Evolutionary conservation across 2,329 filamentous ascomycete species (phyloP).

Genomic region (Annulohypoxylon truncatum): DNA sequence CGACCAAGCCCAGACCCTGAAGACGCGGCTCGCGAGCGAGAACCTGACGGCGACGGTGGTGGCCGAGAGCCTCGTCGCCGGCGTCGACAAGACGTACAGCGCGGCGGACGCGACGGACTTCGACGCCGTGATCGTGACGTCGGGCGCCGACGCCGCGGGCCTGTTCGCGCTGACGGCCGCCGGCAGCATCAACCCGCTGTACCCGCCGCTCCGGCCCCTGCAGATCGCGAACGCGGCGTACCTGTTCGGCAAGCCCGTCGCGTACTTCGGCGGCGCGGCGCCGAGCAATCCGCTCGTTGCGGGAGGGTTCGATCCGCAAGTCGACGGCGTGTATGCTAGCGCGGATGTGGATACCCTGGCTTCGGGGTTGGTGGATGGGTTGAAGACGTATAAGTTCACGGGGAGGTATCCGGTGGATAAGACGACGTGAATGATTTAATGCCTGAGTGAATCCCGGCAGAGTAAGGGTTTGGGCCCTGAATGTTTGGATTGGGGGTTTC

Average conservation of each 20-base stretch:
- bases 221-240: slow-evolving; percentile 73
- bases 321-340: slow-evolving; percentile 57
- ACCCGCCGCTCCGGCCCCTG: slow-evolving; percentile 70
- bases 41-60: slow-evolving; percentile 71
- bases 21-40: slow-evolving; percentile 58
- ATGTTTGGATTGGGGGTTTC: background rate
- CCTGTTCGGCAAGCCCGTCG: slow-evolving; percentile 77
- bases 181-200: slow-evolving; percentile 59
- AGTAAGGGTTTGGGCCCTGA: background rate
- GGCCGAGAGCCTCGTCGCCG: slow-evolving; percentile 65
- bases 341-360: slow-evolving; percentile 55
- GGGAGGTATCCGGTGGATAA: slow-evolving; percentile 71
- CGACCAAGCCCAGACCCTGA: slow-evolving; percentile 62
- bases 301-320: slow-evolving; percentile 57
- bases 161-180: slow-evolving; percentile 60
- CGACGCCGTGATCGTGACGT: slow-evolving; percentile 70
- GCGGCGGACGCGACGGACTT: slow-evolving; percentile 71
- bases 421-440: background rate
- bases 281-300: slow-evolving; percentile 50
- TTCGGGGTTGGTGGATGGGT: slow-evolving; percentile 64
- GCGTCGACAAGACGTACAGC: slow-evolving; percentile 73
- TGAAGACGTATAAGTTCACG: slow-evolving; percentile 74
- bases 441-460: background rate
- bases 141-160: slow-evolving; percentile 59
- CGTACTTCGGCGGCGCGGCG: slow-evolving; percentile 61